Conservation (phyloP, 495 filamentous ascomycete species). For the Trypethelium eluteriae region DNA sequence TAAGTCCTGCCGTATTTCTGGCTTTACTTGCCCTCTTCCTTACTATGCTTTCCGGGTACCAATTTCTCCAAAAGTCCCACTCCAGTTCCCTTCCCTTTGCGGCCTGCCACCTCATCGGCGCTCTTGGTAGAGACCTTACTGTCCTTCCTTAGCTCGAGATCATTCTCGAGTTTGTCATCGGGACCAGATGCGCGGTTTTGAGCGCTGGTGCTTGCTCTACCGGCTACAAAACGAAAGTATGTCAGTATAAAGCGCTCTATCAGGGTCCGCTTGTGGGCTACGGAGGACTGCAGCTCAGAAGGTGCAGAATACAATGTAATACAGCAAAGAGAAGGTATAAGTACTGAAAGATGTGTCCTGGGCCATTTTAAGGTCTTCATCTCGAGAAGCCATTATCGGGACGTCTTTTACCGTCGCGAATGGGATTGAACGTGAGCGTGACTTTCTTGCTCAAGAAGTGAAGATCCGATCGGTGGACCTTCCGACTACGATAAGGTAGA, state of each 20-base stretch:
- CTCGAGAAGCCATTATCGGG: background rate
- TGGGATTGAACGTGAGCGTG: too few species aligned
- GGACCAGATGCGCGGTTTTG: background rate
- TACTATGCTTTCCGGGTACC: background rate
- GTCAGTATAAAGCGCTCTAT: background rate
- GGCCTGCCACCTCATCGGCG: conserved; percentile 19
- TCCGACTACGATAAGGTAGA: too few species aligned
- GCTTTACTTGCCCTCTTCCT: conserved; percentile 5
- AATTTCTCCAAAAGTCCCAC: conserved; percentile 20
- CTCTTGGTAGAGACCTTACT: conserved; percentile 16
- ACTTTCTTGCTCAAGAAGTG: too few species aligned
- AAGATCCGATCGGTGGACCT: too few species aligned
- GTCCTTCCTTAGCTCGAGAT: conserved; percentile 20
- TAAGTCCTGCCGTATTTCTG: too few species aligned
- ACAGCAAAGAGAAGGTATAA: background rate
- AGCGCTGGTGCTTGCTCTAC: conserved; percentile 4
- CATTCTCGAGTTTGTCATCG: conserved; percentile 21
- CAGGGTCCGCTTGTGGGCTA: too few species aligned
- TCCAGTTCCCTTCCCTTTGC: conserved; percentile 20
- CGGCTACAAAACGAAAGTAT: background rate
- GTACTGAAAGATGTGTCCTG: background rate
- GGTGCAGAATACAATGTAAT: background rate
- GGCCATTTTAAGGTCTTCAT: background rate
- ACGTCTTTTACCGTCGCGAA: background rate
- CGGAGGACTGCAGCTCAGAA: too few species aligned